A percentile compares a stretch with the other conserved stretches of the same genome.
Conservation (phyloP, 495 filamentous ascomycete species). For the Podospora tetraspora region DNA sequence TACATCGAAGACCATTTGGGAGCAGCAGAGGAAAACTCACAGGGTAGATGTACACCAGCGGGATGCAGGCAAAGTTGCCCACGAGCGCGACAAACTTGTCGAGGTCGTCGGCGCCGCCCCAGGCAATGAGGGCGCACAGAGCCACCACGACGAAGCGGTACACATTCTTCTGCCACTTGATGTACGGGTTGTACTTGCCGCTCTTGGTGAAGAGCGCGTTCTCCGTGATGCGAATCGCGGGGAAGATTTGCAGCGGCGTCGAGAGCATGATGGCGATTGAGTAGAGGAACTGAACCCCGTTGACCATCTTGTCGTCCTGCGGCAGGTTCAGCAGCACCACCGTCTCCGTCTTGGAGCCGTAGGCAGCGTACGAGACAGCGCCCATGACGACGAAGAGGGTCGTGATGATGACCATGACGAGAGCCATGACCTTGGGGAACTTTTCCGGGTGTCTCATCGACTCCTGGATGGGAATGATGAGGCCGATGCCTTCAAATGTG, state of each 20-base stretch:
- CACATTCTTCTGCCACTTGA: constrained; percentile 98
- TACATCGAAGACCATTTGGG: not conserved
- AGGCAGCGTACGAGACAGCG: constrained; percentile 90
- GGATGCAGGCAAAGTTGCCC: constrained; percentile 96
- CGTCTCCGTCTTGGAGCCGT: constrained; percentile 89
- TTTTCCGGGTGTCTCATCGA: constrained; percentile 86
- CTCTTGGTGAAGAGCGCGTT: constrained; percentile 63
- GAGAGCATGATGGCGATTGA: constrained; percentile 88
- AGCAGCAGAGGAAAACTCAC: constrained; percentile 48
- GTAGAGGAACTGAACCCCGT: constrained; percentile 92
- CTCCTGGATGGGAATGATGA: constrained; percentile 98
- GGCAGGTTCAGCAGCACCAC: constrained; percentile 94
- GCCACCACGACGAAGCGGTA: constrained; percentile 91
- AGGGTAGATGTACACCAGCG: constrained; percentile 95
- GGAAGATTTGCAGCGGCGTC: constrained; percentile 93
- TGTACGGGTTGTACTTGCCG: constrained; percentile 89
- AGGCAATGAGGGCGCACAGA: constrained; percentile 78
- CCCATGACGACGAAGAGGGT: constrained; percentile 87
- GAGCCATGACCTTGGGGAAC: constrained; percentile 78
- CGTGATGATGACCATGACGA: constrained; percentile 91
- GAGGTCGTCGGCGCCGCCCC: constrained; percentile 85
- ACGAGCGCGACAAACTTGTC: constrained; percentile 97
- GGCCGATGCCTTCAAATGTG: constrained; percentile 94
- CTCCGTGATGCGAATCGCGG: constrained; percentile 78
- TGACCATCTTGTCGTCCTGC: constrained; percentile 93